A percentile compares a stretch with the other conserved stretches of the same genome.
Evolutionary conservation across 192 early-diverging fungal genomes (phyloP).

Genomic region (Mycoemilia scoparia): DNA sequence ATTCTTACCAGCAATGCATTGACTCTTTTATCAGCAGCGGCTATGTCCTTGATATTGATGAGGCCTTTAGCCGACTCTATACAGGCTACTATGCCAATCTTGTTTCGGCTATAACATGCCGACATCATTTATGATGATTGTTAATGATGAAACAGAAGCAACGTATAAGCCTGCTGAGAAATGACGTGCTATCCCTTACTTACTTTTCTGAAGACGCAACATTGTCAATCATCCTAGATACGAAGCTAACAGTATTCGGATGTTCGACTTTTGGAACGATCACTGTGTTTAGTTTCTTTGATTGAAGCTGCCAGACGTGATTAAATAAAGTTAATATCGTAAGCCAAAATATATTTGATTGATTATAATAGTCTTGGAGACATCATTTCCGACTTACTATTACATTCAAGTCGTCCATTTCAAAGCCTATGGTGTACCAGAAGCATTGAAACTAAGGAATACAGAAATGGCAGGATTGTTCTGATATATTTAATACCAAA

Average conservation of each 20-base stretch:
- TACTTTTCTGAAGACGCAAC: constrained; percentile 42
- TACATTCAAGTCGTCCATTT: constrained; percentile 60
- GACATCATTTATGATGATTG: background rate
- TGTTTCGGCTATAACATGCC: constrained; percentile 36
- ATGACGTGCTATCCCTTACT: constrained; percentile 2
- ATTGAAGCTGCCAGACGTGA: constrained; percentile 35
- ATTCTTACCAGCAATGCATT: constrained; percentile 72
- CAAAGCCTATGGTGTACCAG: no score
- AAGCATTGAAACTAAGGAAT: constrained; percentile 1
- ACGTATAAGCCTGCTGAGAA: background rate
- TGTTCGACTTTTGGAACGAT: constrained; percentile 81
- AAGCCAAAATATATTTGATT: background rate
- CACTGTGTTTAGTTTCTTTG: constrained; percentile 43
- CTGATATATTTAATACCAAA: background rate
- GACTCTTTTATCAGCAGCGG: constrained; percentile 45
- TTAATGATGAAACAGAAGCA: background rate
- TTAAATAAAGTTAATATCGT: background rate
- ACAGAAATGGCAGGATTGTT: background rate
- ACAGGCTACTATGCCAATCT: constrained; percentile 66
- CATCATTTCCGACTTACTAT: no score
- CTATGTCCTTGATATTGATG: constrained; percentile 76
- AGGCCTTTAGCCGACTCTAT: constrained; percentile 78
- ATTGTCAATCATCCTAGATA: constrained; percentile 50
- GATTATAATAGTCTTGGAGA: constrained; percentile 22
- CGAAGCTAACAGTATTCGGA: constrained; percentile 56